Base-by-base conservation (phyloP, 2,329 filamentous ascomycete species). In the Xylaria sp. region DNA sequence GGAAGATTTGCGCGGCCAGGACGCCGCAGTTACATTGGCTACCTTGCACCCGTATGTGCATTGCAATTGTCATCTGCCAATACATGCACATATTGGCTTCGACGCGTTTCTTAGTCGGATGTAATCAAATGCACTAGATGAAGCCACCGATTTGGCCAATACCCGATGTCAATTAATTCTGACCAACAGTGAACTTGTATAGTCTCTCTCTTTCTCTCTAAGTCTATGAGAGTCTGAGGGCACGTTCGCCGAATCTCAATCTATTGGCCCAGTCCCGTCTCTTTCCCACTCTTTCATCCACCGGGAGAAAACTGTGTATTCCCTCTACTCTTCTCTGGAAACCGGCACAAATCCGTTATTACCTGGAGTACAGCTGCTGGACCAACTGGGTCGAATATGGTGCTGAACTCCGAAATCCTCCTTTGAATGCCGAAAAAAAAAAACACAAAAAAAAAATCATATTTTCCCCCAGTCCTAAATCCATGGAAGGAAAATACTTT, bases 171-270 rank as follows among this genome's bases (percentile, higher is more conserved):
- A 62, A 68, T 53, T 44, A 60, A 69, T 69, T 66, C 67, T 69
- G 66, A 64, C 62, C 54, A 58, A 46, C 44, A 26, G 26, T 20
- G 20, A 46, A 53, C 26, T 63, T 53, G 6, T 68, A 44, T 59
- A 59, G 63, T 63, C 74, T 73, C 38, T 40, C 38, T 40, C 38
- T 40, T 40, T 40, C 38, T 40, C 74, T 76, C 71, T 75, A 75
- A 72, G 63, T 75, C 74, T 76, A 76, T 71, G 66, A 72, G 72
- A 73, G 72, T 69, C 68, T 65, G 74, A 71, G 72, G 72, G 71
- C 73, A 72, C 72, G 68, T 68, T 73, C 69, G 68, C 71, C 74
- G 70, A 73, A 68, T 72, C 71, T 73, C 71, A 71, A 71, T 76
- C 75, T 75, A 75, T 73, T 69, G 69, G 65, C 28, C 31, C 26